Conservation (phyloP, 2,329 filamentous ascomycete genomes). For the Thelonectria olida region DNA sequence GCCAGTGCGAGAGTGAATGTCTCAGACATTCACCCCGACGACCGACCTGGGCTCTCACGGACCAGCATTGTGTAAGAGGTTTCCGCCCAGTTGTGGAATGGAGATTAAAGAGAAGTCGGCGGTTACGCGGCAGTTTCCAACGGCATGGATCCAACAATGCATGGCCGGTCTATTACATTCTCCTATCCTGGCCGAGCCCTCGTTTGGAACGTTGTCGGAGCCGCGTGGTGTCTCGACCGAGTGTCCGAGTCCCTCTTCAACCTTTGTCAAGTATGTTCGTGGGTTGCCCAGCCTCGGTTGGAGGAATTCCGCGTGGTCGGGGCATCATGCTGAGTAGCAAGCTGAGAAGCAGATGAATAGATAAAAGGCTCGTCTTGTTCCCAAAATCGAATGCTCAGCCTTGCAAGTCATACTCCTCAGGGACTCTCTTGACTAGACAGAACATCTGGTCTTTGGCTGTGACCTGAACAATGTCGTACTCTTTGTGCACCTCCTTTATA, state of each 20-base stretch:
- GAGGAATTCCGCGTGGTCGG: conserved; percentile 18
- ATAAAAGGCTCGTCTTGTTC: conserved; percentile 30
- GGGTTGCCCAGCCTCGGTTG: conserved; percentile 27
- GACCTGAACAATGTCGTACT: conserved; percentile 49
- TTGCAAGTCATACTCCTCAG: background rate
- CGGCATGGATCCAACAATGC: conserved; percentile 15
- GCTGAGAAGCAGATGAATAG: conserved; percentile 7
- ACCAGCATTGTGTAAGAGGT: background rate
- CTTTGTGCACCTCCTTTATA: conserved; percentile 53
- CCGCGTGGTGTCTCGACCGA: conserved; percentile 36
- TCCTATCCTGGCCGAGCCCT: conserved; percentile 11
- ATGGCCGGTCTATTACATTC: conserved; percentile 32
- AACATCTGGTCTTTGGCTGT: conserved; percentile 11
- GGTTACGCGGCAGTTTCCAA: conserved; percentile 1
- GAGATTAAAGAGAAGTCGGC: conserved; percentile 25
- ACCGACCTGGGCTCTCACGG: conserved; percentile 1
- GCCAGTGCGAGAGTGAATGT: conserved; percentile 20
- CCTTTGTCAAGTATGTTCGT: conserved; percentile 32
- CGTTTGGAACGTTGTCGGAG: conserved; percentile 16
- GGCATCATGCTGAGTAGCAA: conserved; percentile 9
- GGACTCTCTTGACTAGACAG: conserved; percentile 9
- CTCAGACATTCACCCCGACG: conserved; percentile 15
- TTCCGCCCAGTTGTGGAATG: conserved; percentile 24
- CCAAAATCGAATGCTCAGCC: conserved; percentile 10
- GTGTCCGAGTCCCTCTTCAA: conserved; percentile 19